Evolutionary conservation across 2,329 filamentous ascomycete genomes (phyloP), one percentile per base, ranked within the genome.

Genomic region (Pseudocercospora fuligena): DNA sequence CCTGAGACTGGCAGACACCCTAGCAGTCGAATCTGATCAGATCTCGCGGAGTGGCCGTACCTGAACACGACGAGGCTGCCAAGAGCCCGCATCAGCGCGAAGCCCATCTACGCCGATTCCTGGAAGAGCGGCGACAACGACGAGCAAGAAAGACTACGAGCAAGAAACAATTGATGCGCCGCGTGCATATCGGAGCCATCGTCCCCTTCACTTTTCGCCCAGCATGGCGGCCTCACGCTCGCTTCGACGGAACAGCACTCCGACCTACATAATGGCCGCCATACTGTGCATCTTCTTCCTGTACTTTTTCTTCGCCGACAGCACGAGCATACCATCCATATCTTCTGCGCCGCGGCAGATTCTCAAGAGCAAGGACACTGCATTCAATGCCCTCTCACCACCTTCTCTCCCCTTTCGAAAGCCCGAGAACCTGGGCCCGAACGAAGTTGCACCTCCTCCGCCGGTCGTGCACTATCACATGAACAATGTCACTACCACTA

Each of bases 391-490:
- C 65, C 86, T 93, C 66, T 93, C 89, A 11, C 91, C 90, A 66
- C 90, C 90, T 9, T 92, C 90, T 23, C 88, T 91, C 65, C 89
- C 90, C 36, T 92, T 92, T 80, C 85, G 87, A 75, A 94, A 93
- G 77, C 82, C 86, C 25, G 82, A 80, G 64, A 80, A 79, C n/a
- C 87, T 88, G 72, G 79, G 79, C 29, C 78, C 81, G 80, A 65
- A 86, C 84, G 78, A 82, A 81, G 53, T 86, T 83, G 76, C 85
- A 78, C 66, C 84, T 81, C 90, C 93, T 58, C 93, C 94, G 62
- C 94, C 94, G 8, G 94, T 99, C 56, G 88, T 92, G 43, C 93
- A 92, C 79, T 98, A 97, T 84, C 89, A 96, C 79, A 90, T 99
- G 81, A 98, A 98, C 85, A 94, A 94, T 81, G 88, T 98, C 73